phyloP scores from a whole-genome alignment of 176 grass and related monocot species.

The Olyra latifolia region DNA sequence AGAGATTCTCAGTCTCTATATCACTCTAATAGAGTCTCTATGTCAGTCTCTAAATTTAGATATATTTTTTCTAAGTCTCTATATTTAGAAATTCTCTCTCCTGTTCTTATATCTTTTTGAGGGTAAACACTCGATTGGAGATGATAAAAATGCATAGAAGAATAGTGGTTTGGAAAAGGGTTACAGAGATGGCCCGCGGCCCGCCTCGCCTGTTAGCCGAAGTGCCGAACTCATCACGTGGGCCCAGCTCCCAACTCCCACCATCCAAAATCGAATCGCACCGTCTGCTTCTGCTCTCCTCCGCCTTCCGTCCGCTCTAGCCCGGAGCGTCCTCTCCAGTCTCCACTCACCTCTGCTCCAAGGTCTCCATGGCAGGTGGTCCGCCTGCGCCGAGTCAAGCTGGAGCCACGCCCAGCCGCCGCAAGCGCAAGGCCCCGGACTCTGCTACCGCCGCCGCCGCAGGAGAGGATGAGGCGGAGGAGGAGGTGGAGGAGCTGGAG shows the following conservation, averaged over 20 bases:
- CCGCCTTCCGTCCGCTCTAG: not conserved
- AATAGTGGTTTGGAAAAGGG: too few relatives aligned
- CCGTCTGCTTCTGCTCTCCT: not conserved
- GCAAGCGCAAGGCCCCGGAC: constrained; percentile 44
- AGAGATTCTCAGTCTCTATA: too few relatives aligned
- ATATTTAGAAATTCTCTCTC: too few relatives aligned
- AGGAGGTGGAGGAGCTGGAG: constrained; percentile 48
- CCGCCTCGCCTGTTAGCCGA: too few relatives aligned
- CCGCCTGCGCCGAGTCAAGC: constrained; percentile 2
- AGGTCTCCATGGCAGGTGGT: constrained; percentile 38
- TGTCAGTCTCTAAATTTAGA: too few relatives aligned
- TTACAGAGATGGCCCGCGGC: too few relatives aligned
- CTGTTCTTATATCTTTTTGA: too few relatives aligned
- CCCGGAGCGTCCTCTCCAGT: not conserved
- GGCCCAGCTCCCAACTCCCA: not conserved
- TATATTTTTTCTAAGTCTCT: too few relatives aligned
- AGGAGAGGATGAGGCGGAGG: constrained; percentile 26
- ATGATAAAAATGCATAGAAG: too few relatives aligned
- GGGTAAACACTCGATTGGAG: too few relatives aligned
- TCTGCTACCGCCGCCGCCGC: not conserved
- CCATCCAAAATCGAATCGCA: not conserved
- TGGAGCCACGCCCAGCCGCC: not conserved
- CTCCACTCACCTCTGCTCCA: constrained; percentile 2
- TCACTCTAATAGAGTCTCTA: too few relatives aligned
- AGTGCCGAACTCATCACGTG: not conserved